phyloP scores from a whole-genome alignment of 108 stramenopile genomes.

The Aurantiochytrium sp. region DNA sequence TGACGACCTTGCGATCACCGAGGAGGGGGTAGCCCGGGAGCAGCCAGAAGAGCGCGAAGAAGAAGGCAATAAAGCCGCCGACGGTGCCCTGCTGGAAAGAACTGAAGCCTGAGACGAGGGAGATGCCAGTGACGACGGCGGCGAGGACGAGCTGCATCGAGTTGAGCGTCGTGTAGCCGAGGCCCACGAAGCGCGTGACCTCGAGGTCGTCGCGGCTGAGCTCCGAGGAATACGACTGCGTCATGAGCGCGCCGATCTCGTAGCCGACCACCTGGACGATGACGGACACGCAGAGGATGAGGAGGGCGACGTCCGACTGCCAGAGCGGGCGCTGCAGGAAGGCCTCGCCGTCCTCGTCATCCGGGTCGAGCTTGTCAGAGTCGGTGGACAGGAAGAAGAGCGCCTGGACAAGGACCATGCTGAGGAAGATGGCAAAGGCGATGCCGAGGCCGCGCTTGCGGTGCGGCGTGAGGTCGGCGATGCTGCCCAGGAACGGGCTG shows the following conservation, averaged over 20 bases:
- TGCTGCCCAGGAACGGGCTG: neutral
- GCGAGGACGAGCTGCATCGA: slow-evolving; percentile 18
- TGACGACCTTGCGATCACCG: neutral
- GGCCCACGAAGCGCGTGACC: neutral
- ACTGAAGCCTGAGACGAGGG: neutral
- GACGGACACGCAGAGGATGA: neutral
- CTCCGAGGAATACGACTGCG: neutral
- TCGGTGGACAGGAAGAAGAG: neutral
- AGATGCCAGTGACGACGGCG: neutral
- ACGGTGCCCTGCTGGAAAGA: slow-evolving; percentile 8
- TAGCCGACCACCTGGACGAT: neutral
- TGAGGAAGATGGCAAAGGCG: neutral
- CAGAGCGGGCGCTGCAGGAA: neutral
- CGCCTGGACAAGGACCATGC: neutral
- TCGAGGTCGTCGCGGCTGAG: neutral
- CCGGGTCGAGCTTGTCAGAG: slow-evolving; percentile 18
- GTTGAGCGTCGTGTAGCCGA: neutral
- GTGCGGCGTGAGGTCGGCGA: neutral
- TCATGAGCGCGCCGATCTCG: neutral
- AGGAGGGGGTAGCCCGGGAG: neutral
- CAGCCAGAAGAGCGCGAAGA: neutral
- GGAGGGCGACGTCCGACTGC: neutral
- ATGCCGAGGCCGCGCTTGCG: neutral
- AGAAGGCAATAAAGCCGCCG: neutral
- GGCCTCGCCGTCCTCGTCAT: neutral